Conservation (phyloP, 1,284 basidiomycete genomes). For the Ganoderma leucocontextum region DNA sequence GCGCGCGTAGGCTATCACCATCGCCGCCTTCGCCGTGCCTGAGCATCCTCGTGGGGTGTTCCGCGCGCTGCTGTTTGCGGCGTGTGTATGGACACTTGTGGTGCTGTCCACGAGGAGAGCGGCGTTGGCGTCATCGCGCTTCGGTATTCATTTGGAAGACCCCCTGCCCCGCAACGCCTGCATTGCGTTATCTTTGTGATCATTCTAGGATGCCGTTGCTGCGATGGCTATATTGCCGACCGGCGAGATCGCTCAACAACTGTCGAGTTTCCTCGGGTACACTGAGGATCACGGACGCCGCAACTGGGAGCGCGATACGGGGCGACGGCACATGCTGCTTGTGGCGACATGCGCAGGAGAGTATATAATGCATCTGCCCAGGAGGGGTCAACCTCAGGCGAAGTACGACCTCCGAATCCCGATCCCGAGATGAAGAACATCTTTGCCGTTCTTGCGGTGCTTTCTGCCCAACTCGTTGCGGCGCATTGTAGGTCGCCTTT, state of each 20-base stretch:
- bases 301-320: neutral
- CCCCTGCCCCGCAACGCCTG: neutral
- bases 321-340: neutral
- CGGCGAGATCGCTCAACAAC: neutral
- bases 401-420: neutral
- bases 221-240: neutral
- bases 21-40: neutral
- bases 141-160: neutral
- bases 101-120: conserved; percentile 1
- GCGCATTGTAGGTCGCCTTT: conserved; percentile 34
- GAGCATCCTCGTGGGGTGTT: neutral
- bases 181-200: neutral
- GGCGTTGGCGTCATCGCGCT: conserved; percentile 5
- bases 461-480: conserved; percentile 32
- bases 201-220: neutral
- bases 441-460: conserved; percentile 33
- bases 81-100: neutral
- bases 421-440: conserved; percentile 33
- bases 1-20: neutral
- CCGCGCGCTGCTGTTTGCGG: neutral
- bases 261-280: conserved; percentile 16
- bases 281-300: conserved; percentile 1
- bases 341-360: neutral
- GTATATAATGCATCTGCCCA: neutral
- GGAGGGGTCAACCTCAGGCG: neutral